Evolutionary conservation across 2,329 filamentous ascomycete genomes (phyloP), one percentile per base, ranked within the genome.

Genomic region (Pseudogymnoascus sp.): DNA sequence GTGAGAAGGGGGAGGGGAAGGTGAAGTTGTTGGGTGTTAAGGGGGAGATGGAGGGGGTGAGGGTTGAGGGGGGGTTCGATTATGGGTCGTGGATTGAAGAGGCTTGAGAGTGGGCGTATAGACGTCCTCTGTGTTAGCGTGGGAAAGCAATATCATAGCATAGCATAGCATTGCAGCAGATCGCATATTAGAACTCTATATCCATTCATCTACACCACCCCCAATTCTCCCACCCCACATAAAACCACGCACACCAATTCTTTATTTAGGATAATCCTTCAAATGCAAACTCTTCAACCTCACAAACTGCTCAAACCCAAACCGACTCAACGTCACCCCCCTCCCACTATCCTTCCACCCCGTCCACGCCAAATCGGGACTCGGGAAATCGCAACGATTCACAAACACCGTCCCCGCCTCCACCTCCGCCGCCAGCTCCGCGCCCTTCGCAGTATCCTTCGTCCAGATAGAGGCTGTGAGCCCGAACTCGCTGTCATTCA

Each of bases 391-490:
- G 72, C 90, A 92, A 70, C 93, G 85, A 75, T 97, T 97, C 70
- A 97, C 90, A 77, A 97, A 97, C 59, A 97, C 92, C 1, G 93
- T 97, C 44, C 93, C 93, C 53, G 93, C 92, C 74, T 97, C 92
- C 59, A 97, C 85, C 60, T 87, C 81, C 63, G 94, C 87, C 40
- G 88, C 85, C 61, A 97, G 80, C 73, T 89, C 83, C 69, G 92
- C 86, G 14, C 88, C 93, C 72, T 82, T 87, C 53, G 79, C 80
- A 2, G 86, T 84, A 72, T 97, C 91, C 75, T 94, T 95, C 64
- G 92, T 96, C 93, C 93, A 97, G 70, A 97, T 92, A 71, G 91
- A 96, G n/a, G 92, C 93, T 3, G 93, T 97, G 66, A 97, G 81
- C 4, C 93, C 93, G 73, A 96, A 96, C 67, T 96, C 87, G 77